Base-by-base conservation (phyloP, 495 filamentous ascomycete species). In the Sporormia fimetaria region DNA sequence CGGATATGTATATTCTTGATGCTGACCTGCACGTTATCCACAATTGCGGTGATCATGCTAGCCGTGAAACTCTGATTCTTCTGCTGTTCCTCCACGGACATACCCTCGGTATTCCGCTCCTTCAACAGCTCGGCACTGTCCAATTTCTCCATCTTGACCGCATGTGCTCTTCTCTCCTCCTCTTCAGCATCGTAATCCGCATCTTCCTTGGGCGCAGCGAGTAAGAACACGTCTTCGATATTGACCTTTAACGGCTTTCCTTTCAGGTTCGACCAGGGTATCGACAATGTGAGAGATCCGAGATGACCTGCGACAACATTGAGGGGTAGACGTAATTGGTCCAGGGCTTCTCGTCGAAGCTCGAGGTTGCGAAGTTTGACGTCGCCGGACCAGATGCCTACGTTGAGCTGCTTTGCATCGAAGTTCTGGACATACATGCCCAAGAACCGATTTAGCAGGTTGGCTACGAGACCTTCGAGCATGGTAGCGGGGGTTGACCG, bases 371-470 rank as follows among this genome's bases (percentile, higher is more conserved):
- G 77, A 20, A 98, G 71, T 62, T 87, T 87, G 56, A 96, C 88
- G 65, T 98, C 88, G 39, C 92, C 92, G 5, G 81, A 88, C 90
- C 88, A 98, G 49, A 96, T 95, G 40, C 90, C 90, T 41, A 96
- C 84, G 57, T 95, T 95, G 33, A 98, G 73, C 67, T 98, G 90
- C 50, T 79, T 83, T 14, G 87, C 80, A 60, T 98, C 88, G 57
- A 98, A 96, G 62, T 98, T 98, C 70, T 90, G 87, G 59, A 98
- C 86, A 66, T 96, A 96, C 77, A 96, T 94, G 67, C 92, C 92
- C 75, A 98, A 64, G 65, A 96, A 94, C 64, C 92, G 83, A 66
- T 98, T 98, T 55, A 98, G 78, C 66, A 98, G 69, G 61, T 86
- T 92, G 50, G 90, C 85, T 47, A 78, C 73, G 35, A 81, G 57